phyloP scores from a whole-genome alignment of 768 basidiomycete species.

The Clavaria fumosa region DNA sequence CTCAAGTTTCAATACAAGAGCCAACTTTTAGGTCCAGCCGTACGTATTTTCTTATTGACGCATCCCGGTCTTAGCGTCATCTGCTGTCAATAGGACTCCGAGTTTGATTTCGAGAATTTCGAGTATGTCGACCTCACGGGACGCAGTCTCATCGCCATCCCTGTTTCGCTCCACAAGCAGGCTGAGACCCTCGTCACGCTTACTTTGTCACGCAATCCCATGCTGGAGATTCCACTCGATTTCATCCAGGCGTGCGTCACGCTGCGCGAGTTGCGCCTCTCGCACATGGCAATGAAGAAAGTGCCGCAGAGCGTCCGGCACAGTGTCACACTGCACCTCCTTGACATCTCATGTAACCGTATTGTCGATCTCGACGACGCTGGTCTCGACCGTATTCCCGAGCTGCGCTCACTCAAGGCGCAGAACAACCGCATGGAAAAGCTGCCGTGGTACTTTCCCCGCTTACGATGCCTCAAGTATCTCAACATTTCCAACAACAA shows the following conservation, averaged over 20 bases:
- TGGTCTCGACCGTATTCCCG: conserved; percentile 58
- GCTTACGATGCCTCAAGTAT: conserved; percentile 50
- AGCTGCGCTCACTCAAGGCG: conserved; percentile 50
- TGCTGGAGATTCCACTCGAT: conserved; percentile 91
- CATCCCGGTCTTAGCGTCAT: background rate
- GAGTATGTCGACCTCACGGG: conserved; percentile 73
- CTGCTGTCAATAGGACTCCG: conserved; percentile 42
- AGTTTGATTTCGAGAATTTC: conserved; percentile 52
- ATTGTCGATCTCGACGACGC: conserved; percentile 83
- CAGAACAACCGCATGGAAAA: conserved; percentile 88
- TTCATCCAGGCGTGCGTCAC: conserved; percentile 81
- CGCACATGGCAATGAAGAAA: conserved; percentile 88
- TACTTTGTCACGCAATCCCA: conserved; percentile 85
- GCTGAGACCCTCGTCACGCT: conserved; percentile 75
- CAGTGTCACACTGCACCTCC: conserved; percentile 52
- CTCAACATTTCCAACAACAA: conserved; percentile 97
- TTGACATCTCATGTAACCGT: conserved; percentile 86
- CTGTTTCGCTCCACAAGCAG: conserved; percentile 70
- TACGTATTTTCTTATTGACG: too few species aligned
- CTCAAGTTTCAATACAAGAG: conserved; percentile 85
- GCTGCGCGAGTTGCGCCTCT: conserved; percentile 73
- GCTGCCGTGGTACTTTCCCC: conserved; percentile 74
- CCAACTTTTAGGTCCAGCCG: conserved; percentile 46
- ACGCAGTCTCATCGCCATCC: conserved; percentile 72
- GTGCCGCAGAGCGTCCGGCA: conserved; percentile 76